Evolutionary conservation across 2,329 filamentous ascomycete species (phyloP).

Genomic region (Aspergillus felis): DNA sequence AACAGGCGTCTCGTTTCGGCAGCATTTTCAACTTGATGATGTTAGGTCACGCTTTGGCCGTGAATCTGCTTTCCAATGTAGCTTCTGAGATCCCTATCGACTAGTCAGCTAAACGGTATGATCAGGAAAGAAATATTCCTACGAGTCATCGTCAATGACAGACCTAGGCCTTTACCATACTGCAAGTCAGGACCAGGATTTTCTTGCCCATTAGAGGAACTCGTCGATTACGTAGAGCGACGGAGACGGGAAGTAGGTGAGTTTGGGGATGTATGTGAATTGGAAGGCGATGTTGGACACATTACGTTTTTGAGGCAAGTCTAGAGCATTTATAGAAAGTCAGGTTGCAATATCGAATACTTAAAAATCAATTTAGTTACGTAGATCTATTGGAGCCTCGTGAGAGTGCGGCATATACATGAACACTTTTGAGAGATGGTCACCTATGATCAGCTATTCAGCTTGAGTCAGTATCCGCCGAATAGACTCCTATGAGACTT

Average conservation of each 20-base stretch:
- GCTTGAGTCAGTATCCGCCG: background rate
- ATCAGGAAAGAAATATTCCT: constrained; percentile 35
- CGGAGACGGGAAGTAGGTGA: constrained; percentile 43
- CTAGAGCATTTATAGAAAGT: background rate
- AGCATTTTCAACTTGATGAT: background rate
- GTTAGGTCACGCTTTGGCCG: background rate
- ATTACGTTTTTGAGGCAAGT: constrained; percentile 51
- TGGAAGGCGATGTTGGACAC: constrained; percentile 37
- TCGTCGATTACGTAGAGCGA: constrained; percentile 38
- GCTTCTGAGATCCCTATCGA: too few species aligned
- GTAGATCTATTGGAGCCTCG: background rate
- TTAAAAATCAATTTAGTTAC: background rate
- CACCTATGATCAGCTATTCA: background rate
- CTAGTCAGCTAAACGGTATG: too few species aligned
- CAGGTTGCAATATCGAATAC: background rate
- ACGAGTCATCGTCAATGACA: constrained; percentile 56
- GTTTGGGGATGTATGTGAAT: constrained; percentile 48
- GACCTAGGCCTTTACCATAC: constrained; percentile 47
- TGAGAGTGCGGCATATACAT: too few species aligned
- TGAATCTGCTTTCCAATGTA: too few species aligned
- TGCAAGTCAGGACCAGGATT: constrained; percentile 46
- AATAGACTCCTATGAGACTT: background rate
- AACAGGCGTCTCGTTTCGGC: background rate
- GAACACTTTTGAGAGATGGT: too few species aligned
- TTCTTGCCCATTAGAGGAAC: constrained; percentile 47